phyloP scores from a whole-genome alignment of 2,329 filamentous ascomycete species.

The Phialocephala sp. region DNA sequence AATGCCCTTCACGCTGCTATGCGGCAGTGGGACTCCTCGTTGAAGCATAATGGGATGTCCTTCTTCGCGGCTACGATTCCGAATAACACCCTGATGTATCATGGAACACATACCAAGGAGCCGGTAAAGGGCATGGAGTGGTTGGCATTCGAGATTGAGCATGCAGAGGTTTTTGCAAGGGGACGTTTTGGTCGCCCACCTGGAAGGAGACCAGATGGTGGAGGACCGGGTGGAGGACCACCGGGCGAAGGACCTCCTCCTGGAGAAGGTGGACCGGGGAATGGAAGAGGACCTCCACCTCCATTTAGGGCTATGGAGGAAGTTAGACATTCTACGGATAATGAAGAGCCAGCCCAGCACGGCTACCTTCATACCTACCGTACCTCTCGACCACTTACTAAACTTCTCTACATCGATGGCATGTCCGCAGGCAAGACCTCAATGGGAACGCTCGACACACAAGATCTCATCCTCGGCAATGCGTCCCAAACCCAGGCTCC shows the following conservation, averaged over 20 bases:
- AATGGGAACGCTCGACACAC: constrained; percentile 71
- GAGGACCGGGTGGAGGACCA: constrained; percentile 21
- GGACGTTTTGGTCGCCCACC: constrained; percentile 17
- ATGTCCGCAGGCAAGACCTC: constrained; percentile 69
- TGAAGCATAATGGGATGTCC: constrained; percentile 77
- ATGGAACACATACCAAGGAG: constrained; percentile 56
- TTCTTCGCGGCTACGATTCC: constrained; percentile 70
- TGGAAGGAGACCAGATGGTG: constrained; percentile 17
- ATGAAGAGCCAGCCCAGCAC: constrained; percentile 9
- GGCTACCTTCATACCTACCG: constrained; percentile 73
- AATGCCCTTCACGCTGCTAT: constrained; percentile 73
- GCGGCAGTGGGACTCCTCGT: constrained; percentile 73
- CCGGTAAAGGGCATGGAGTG: constrained; percentile 64
- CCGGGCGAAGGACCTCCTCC: constrained; percentile 17
- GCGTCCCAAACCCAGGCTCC: constrained; percentile 3
- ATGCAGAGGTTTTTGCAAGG: constrained; percentile 67
- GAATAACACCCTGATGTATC: constrained; percentile 67
- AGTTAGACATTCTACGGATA: neutral
- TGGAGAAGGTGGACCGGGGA: constrained; percentile 1
- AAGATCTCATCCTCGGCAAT: constrained; percentile 62
- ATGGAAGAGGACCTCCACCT: constrained; percentile 18
- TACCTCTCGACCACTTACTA: constrained; percentile 59
- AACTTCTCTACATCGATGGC: constrained; percentile 72
- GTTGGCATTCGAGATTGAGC: constrained; percentile 78
- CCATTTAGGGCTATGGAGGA: neutral